phyloP scores from a whole-genome alignment of 768 basidiomycete genomes.

The Tricholoma sp. region DNA sequence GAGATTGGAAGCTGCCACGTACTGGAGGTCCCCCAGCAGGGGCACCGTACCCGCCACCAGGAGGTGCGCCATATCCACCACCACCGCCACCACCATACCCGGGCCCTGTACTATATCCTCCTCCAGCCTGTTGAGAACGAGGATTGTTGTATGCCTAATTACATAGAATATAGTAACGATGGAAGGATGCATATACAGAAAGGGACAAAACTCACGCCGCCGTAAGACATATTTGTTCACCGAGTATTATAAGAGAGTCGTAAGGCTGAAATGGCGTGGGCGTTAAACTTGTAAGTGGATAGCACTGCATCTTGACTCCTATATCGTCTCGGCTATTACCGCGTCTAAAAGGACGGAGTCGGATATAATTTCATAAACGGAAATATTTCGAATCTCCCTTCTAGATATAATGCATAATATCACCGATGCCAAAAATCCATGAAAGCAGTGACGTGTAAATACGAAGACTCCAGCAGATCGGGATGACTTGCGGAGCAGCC shows the following conservation, averaged over 20 bases:
- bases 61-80: slow-evolving; percentile 19
- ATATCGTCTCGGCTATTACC: slow-evolving; percentile 10
- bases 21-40: slow-evolving; percentile 23
- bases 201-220: slow-evolving; percentile 14
- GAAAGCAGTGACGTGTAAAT: too few species aligned
- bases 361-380: too few species aligned
- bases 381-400: too few species aligned
- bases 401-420: too few species aligned
- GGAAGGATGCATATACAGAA: not conserved
- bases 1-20: not conserved
- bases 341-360: too few species aligned
- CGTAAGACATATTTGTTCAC: slow-evolving; percentile 30
- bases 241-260: not conserved
- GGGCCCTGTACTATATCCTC: slow-evolving; percentile 5
- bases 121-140: slow-evolving; percentile 10
- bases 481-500: too few species aligned
- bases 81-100: not conserved
- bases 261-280: not conserved
- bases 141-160: slow-evolving; percentile 18
- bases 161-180: not conserved
- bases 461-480: too few species aligned
- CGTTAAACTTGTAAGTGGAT: not conserved
- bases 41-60: slow-evolving; percentile 17
- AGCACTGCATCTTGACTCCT: slow-evolving; percentile 1
- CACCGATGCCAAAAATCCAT: too few species aligned